Evolutionary conservation across 1,139 yeast species (phyloP).

Genomic region (Blastobotrys ciferrii): DNA sequence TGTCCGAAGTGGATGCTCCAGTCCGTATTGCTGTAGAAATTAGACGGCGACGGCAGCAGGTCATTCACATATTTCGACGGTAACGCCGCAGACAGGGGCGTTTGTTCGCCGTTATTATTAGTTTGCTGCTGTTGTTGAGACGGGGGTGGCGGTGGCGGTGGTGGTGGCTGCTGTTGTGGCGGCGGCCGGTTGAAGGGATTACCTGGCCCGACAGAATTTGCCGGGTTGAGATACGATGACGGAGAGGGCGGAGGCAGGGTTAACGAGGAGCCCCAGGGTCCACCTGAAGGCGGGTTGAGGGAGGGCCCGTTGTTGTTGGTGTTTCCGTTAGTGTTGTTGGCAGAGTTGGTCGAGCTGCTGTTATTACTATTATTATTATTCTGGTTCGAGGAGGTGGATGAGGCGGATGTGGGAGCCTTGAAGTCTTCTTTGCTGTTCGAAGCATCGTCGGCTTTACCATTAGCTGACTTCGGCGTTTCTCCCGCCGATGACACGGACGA

Average conservation of each 20-base stretch:
- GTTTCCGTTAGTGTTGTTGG: neutral
- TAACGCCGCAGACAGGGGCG: constrained; percentile 42
- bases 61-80: constrained; percentile 42
- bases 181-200: constrained; percentile 37
- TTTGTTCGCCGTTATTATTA: constrained; percentile 36
- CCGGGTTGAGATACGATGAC: constrained; percentile 22
- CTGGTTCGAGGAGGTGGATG: constrained; percentile 9
- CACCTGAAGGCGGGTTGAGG: constrained; percentile 11
- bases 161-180: constrained; percentile 2
- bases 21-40: constrained; percentile 37
- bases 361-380: neutral
- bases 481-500: constrained; percentile 9
- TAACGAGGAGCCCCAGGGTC: constrained; percentile 18
- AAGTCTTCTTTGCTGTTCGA: constrained; percentile 1
- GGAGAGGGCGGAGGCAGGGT: constrained; percentile 27
- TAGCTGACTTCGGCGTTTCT: neutral
- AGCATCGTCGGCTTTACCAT: neutral
- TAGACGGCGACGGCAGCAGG: constrained; percentile 43
- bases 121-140: constrained; percentile 1
- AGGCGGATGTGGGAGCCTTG: constrained; percentile 19
- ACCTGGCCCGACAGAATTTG: constrained; percentile 31
- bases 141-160: neutral
- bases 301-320: neutral
- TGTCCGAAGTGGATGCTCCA: constrained; percentile 31
- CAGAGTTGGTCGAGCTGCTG: neutral